Evolutionary conservation across 139 green algal species (phyloP).

Genomic region (Tetraselmis striata): DNA sequence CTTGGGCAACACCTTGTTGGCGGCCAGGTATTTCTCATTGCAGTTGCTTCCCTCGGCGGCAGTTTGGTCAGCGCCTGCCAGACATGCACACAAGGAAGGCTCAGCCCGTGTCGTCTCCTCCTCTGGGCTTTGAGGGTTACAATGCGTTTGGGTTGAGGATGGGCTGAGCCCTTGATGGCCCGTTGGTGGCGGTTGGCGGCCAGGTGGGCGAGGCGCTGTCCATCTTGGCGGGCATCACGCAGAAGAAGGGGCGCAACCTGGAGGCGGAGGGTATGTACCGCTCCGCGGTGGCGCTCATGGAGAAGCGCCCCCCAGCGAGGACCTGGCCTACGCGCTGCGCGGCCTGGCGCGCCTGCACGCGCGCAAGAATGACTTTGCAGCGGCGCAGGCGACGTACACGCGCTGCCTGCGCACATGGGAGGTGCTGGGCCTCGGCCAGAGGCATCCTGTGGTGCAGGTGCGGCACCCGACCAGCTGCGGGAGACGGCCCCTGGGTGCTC

Average conservation of each 20-base stretch:
- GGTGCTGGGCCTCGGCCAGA: not conserved
- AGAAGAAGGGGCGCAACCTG: not conserved
- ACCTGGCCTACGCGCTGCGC: not conserved
- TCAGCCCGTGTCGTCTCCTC: too few relatives aligned
- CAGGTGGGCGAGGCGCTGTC: not conserved
- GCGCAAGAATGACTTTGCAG: not conserved
- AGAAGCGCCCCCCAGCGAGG: not conserved
- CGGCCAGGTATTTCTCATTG: too few relatives aligned
- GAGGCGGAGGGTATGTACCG: not conserved
- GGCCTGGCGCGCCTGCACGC: not conserved
- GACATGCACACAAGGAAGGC: too few relatives aligned
- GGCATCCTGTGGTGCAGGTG: not conserved
- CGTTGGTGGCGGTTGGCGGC: too few relatives aligned
- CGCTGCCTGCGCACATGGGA: not conserved
- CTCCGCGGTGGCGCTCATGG: not conserved
- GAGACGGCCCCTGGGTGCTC: too few relatives aligned
- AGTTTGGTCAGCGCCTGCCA: too few relatives aligned
- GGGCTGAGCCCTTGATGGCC: too few relatives aligned
- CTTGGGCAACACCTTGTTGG: too few relatives aligned
- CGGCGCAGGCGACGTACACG: not conserved
- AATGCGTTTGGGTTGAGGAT: too few relatives aligned
- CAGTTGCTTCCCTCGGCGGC: too few relatives aligned
- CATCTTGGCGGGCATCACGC: not conserved
- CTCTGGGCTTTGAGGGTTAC: too few relatives aligned
- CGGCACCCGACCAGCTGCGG: too few relatives aligned